Base-by-base conservation (phyloP, 345 rosid genomes). In the Noccaea caerulescens region DNA sequence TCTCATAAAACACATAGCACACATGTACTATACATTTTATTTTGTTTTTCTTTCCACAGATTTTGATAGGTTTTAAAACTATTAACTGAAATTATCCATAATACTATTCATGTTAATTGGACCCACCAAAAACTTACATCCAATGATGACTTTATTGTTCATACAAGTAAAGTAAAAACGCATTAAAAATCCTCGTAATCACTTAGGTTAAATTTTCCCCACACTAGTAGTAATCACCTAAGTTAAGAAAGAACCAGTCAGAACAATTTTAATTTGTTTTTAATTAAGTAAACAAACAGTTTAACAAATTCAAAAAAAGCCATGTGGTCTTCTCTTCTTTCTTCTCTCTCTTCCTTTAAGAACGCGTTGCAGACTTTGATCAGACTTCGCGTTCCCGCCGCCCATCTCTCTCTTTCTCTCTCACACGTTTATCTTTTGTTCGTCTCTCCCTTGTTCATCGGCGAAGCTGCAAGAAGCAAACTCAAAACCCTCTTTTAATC, bases 351-450 rank as follows among this genome's bases (percentile, higher is more conserved):
- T 70, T 55, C 72, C 76, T 70, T 70, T 70, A 76, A 76, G 67
- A 76, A 70, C 76, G 80, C 80, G 80, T 64, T 65, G 32, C 80
- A 76, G 72, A 70, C 72, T 64, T 76, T 76, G 72, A 76, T 76
- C 68, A 70, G 72, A 70, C 80, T 76, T 70, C 72, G 80, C 80
- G 73, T 75, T 75, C 78, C 78, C 78, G 80, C 76, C 80, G 80
- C 76, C 72, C 68, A 76, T 42, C 23, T 73, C 77, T 55, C 30
- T 27, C 30, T 27, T 65, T 62, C 79, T 57, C 76, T 76, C 80
- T 71, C 68, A 62, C 77, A 65, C 76, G 75, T 70, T 71, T 51
- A 39, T 46, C 58, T 41, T 23, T 39, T 51, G 44, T 3, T 72
- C 8, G 30, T 68, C 65, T 36, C 67, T 71, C 47, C 64, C 66